Base-by-base conservation (phyloP, 2,329 filamentous ascomycete genomes). In the Botrytis paeoniae region DNA sequence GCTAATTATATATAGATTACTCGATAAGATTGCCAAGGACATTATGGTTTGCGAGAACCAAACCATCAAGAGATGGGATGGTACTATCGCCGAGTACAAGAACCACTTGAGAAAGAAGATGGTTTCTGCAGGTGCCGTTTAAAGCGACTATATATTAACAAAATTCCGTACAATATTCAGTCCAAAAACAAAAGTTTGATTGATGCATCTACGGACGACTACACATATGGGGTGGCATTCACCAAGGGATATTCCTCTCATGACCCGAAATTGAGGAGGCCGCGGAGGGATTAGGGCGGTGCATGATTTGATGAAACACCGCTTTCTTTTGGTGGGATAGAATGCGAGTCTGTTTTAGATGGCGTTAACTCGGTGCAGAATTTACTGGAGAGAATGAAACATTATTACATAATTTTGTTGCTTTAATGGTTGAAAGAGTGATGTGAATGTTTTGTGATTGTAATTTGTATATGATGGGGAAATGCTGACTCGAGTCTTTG, bases 11-110 rank as follows among this genome's bases (percentile, higher is more conserved):
- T 48, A 62, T 68, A 79, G 97, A 95, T 87, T 99, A 81, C 91
- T 99, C 77, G 96, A 99, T 89, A 98, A 97, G 88, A 98, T 99
- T 83, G 96, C 96, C 79, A 99, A 99, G 89, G 94, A 99, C 84
- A 99, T 99, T 84, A 91, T 99, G 85, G 96, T 99, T 73, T 99
- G 97, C 85, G 96, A 99, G 86, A 94, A 99, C 90, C 94, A 95
- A 89, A 95, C 94, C 22, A 94, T 98, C 79, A 91, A 88, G 79
- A 85, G 89, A 80, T 99, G 96, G 96, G 91, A 95, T 76, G 95
- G 95, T 80, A 86, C 85, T 77, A 99, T 99, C 81, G 92, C 91
- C 79, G 91, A 94, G 74, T 99, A 99, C 93, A 99, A 99, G 93
- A 93, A 97, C 86, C 90, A 98, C 85, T 89, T 99, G 81, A 92